phyloP scores from a whole-genome alignment of 169 alveolate species.

The Eimeria maxima region DNA sequence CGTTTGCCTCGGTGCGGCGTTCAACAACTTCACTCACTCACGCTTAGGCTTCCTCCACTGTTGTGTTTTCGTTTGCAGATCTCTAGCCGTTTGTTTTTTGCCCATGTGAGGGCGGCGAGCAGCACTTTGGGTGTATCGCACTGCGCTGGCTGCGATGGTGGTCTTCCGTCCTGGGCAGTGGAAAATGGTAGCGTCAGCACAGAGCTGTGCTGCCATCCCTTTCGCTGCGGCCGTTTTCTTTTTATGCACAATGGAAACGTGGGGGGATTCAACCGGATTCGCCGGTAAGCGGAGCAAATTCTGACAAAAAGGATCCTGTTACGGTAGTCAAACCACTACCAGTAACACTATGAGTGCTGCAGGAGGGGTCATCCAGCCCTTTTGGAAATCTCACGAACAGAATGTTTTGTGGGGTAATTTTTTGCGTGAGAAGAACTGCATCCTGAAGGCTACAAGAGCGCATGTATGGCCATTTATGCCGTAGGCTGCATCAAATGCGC shows the following conservation, averaged over 20 bases:
- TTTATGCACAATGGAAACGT: conserved; percentile 83
- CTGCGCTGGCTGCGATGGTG: conserved; percentile 46
- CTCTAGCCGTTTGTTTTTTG: conserved; percentile 79
- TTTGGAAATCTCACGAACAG: not conserved
- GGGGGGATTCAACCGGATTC: conserved; percentile 74
- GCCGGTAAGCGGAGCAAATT: conserved; percentile 55
- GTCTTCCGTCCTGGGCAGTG: conserved; percentile 74
- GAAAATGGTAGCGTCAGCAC: conserved; percentile 80
- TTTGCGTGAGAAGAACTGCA: not conserved
- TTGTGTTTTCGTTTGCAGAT: conserved; percentile 48
- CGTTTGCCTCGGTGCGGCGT: not conserved
- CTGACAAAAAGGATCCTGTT: not conserved
- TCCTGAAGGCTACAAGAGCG: not conserved
- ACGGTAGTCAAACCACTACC: not conserved
- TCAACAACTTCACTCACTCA: not conserved
- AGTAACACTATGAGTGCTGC: not conserved
- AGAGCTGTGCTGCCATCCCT: conserved; percentile 84
- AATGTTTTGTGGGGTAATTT: no score
- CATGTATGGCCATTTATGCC: not conserved
- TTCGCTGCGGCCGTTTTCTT: conserved; percentile 81
- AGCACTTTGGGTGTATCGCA: conserved; percentile 53
- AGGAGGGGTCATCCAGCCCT: not conserved
- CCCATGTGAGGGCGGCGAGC: conserved; percentile 84
- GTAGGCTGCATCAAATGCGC: not conserved
- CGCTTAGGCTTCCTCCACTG: not conserved